These are phyloP conservation scores for Xerocomus cyaneibrunnescens DNA, from an alignment of 1,284 basidiomycete genomes.

Conservation along the genomic window DNA sequence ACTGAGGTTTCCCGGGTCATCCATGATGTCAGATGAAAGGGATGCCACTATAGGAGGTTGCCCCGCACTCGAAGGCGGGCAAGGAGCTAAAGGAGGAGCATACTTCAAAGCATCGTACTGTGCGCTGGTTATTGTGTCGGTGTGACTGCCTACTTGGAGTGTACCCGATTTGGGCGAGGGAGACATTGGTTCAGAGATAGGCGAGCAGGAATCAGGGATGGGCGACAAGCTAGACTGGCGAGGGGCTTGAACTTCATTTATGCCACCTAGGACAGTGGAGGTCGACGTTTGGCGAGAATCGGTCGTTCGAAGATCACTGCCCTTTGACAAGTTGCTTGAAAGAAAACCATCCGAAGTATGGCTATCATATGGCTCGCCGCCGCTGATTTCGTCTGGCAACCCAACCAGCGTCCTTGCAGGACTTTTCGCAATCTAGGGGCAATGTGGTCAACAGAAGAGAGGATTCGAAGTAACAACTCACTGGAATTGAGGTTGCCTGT, in stretches of 20 bases:
- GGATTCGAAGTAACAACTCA: constrained; percentile 11
- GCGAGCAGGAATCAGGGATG: background rate
- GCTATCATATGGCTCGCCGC: constrained; percentile 5
- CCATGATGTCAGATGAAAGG: background rate
- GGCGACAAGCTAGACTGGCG: background rate
- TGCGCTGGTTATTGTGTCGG: background rate
- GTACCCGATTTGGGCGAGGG: background rate
- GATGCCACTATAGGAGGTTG: background rate
- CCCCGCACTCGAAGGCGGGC: background rate
- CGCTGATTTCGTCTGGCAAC: constrained; percentile 11
- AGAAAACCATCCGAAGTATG: background rate
- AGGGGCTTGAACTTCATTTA: background rate
- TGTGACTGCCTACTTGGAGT: background rate
- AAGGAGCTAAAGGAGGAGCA: background rate
- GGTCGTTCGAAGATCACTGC: background rate
- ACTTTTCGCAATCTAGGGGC: constrained; percentile 22
- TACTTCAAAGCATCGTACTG: background rate
- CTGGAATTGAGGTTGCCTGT: constrained; percentile 25
- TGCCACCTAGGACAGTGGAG: background rate
- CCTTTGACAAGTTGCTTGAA: background rate
- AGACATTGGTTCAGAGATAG: background rate
- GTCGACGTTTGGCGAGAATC: background rate
- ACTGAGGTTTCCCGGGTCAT: constrained; percentile 23
- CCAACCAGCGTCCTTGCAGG: constrained; percentile 15
- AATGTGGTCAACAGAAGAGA: background rate